Conservation (phyloP, 148 eudicot species). For the Vaccinium macrocarpon region DNA sequence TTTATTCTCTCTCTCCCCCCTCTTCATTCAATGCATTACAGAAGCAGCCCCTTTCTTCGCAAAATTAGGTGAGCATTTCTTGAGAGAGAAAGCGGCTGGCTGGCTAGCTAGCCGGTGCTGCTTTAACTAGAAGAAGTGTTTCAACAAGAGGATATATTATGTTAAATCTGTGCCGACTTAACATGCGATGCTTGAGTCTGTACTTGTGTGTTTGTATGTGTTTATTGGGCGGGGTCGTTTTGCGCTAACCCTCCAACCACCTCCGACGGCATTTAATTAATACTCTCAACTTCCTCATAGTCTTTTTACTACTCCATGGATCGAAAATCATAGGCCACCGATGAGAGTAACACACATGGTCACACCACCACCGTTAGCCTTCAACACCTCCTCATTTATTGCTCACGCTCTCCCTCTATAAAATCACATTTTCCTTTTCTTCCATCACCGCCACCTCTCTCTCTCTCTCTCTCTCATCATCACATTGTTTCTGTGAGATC, state of each 20-base stretch:
- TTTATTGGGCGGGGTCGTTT: background rate
- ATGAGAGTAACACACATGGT: background rate
- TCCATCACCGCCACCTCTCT: conserved; percentile 15
- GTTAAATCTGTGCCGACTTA: too few relatives aligned
- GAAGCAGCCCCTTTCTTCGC: conserved; percentile 26
- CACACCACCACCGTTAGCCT: conserved; percentile 15
- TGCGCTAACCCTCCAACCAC: conserved; percentile 45
- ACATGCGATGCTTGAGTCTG: background rate
- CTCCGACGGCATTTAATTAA: conserved; percentile 73
- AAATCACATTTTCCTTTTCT: conserved; percentile 23
- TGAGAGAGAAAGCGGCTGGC: background rate
- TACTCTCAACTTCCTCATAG: conserved; percentile 23
- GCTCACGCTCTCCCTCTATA: conserved; percentile 27
- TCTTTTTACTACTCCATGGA: background rate
- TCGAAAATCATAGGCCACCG: background rate
- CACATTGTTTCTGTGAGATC: background rate
- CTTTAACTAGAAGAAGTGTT: too few relatives aligned
- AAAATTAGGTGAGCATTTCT: conserved; percentile 46
- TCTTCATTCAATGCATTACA: conserved; percentile 37
- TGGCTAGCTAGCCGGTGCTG: too few relatives aligned
- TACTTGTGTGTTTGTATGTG: background rate
- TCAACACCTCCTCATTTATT: conserved; percentile 32
- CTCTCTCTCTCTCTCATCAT: conserved; percentile 17
- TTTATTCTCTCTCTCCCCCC: conserved; percentile 27
- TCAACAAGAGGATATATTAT: too few relatives aligned